A percentile compares a stretch with the other conserved stretches of the same genome.
These are phyloP conservation scores for Gracilaria domingensis DNA, from an alignment of 23 red algal genomes.

Conservation along the genomic window DNA sequence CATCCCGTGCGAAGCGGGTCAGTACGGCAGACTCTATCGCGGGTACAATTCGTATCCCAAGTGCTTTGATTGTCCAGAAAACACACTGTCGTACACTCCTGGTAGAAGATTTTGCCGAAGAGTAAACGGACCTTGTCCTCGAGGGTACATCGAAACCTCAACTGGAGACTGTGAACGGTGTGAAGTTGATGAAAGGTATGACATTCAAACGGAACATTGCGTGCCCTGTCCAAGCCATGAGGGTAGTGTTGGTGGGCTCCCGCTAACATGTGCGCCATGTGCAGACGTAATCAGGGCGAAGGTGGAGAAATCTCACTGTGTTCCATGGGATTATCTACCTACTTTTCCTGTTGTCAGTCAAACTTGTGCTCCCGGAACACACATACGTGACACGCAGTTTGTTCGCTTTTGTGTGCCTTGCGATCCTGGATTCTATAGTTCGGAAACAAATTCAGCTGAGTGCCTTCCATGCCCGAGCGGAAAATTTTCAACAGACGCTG, in stretches of 20 bases:
- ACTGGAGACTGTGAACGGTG: constrained; percentile 23
- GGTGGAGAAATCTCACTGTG: neutral
- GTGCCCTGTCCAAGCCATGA: neutral
- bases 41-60: neutral
- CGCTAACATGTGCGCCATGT: neutral
- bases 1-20: neutral
- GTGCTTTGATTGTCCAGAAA: constrained; percentile 7
- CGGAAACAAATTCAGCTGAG: neutral
- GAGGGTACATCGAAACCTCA: constrained; percentile 2
- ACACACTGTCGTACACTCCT: neutral
- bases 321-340: too few species aligned
- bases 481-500: neutral
- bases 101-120: constrained; percentile 15
- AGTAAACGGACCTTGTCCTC: constrained; percentile 12
- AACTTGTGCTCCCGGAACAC: constrained; percentile 15
- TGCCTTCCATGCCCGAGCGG: neutral
- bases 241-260: constrained; percentile 15
- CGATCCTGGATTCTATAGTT: neutral
- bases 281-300: neutral
- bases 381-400: constrained; percentile 2
- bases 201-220: neutral
- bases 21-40: too few species aligned
- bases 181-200: constrained; percentile 14
- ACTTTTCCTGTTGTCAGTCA: neutral
- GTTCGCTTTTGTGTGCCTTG: neutral